phyloP scores from a whole-genome alignment of 2,329 filamentous ascomycete species.

The Amauroascus verrucosus region DNA sequence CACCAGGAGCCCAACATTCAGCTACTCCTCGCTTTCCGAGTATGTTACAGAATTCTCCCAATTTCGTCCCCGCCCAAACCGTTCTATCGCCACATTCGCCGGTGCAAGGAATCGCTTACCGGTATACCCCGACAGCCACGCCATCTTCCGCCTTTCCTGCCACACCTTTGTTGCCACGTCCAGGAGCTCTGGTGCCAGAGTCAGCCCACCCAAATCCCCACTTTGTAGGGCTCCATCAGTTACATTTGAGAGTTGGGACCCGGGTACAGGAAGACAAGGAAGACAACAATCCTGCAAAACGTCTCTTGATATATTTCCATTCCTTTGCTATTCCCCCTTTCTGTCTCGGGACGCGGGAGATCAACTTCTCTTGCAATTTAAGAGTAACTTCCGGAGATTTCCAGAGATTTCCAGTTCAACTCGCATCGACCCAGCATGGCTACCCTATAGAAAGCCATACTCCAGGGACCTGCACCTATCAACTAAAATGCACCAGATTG shows the following conservation, averaged over 20 bases:
- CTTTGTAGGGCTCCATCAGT: conserved; percentile 48
- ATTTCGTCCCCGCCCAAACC: neutral
- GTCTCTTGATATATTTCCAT: conserved; percentile 30
- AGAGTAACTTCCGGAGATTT: conserved; percentile 24
- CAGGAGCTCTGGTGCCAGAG: conserved; percentile 25
- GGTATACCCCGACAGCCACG: neutral
- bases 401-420: conserved; percentile 27
- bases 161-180: conserved; percentile 26
- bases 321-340: conserved; percentile 26
- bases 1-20: neutral
- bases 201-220: conserved; percentile 38
- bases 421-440: conserved; percentile 17
- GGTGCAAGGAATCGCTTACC: neutral
- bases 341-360: conserved; percentile 21
- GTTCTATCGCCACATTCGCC: neutral
- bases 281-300: conserved; percentile 12
- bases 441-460: conserved; percentile 28
- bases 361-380: conserved; percentile 29
- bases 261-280: neutral
- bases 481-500: conserved; percentile 56
- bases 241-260: conserved; percentile 36
- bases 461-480: conserved; percentile 51
- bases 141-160: neutral
- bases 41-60: neutral
- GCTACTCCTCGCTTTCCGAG: neutral